Evolutionary conservation across 495 filamentous ascomycete species (phyloP), one percentile per base, ranked within the genome.

Genomic region (Cenococcum geophilum): DNA sequence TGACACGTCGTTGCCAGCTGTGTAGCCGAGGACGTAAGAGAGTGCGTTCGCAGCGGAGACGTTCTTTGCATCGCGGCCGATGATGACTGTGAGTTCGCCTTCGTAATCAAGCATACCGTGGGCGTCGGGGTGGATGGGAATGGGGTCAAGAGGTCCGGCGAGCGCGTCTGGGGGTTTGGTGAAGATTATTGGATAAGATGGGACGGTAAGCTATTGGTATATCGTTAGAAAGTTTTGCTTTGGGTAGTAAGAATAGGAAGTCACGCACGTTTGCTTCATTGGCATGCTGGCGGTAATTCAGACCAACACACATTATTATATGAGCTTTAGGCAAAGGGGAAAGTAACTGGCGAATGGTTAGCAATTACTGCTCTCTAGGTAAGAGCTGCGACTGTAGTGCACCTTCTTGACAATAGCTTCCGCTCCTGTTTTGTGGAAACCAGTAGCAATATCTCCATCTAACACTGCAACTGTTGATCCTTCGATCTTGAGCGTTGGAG

Each of bases 201-300:
- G 40, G 16, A 25, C 51, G 16, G 57, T 14, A 48, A 47, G 51
- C 27, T 42, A 18, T 27, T 0, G 1, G 11, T 18, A 14, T 16
- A 14, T 14, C 11, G 40, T 18, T 45, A 45, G 18, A 14, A 45
- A 32, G 3, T 32, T 32, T 32, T 2, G 27, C 6, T 32, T 45
- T 45, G 11, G 40, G 11, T 45, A 10, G 4, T 4, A 45, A 45
- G 18, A 10, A 14, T 45, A 2, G 1, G 4, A 45, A 18, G 18
- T 14, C 40, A 45, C 40, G 11, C 3, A 45, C 40, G 4, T 18
- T 34, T 71, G 73, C 65, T 77, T 71, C 70, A 42, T 69, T 60
- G 23, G 71, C 74, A 54, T 79, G 77, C 32, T 78, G 74, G 34
- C 59, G 60, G 57, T 79, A 79, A 60, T 80, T 81, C 27, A 80